Conservation (phyloP, 2,329 filamentous ascomycete genomes). For the Neopestalotiopsis sp. region DNA sequence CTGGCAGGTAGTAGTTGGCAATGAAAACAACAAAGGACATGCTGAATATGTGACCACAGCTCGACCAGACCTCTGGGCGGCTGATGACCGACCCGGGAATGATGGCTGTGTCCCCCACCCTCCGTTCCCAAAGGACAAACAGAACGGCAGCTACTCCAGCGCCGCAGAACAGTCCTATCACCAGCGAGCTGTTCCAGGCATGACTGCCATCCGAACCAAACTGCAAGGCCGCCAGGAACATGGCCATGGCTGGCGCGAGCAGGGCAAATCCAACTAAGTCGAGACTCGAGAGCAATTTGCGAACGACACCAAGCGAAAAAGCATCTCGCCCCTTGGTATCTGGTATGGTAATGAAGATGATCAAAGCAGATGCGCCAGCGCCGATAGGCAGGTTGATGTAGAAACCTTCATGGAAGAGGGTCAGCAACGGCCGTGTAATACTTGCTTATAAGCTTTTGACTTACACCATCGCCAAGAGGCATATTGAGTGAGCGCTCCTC, state of each 20-base stretch:
- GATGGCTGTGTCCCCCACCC: slow-evolving; percentile 53
- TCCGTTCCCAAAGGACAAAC: slow-evolving; percentile 48
- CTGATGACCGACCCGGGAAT: slow-evolving; percentile 50
- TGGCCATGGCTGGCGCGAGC: slow-evolving; percentile 43
- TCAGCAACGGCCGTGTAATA: too few species aligned
- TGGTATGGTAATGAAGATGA: slow-evolving; percentile 41
- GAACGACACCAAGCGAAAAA: slow-evolving; percentile 18
- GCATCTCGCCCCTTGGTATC: slow-evolving; percentile 36
- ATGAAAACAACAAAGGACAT: slow-evolving; percentile 26
- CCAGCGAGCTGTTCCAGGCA: slow-evolving; percentile 40
- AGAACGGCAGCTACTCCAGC: slow-evolving; percentile 35
- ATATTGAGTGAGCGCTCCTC: slow-evolving; percentile 47
- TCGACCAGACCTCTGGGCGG: slow-evolving; percentile 46
- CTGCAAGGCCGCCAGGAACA: slow-evolving; percentile 51
- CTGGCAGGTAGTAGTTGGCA: slow-evolving; percentile 24
- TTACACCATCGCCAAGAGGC: slow-evolving; percentile 51
- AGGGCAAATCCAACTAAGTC: slow-evolving; percentile 48
- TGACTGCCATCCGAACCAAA: slow-evolving; percentile 40
- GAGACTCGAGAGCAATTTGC: slow-evolving; percentile 34
- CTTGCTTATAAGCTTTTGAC: slow-evolving; percentile 14
- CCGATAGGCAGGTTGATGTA: slow-evolving; percentile 55
- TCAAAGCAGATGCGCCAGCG: slow-evolving; percentile 36
- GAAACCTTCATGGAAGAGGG: slow-evolving; percentile 35
- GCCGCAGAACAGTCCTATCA: slow-evolving; percentile 46
- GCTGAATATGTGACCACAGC: slow-evolving; percentile 26